Base-by-base conservation (phyloP, 306 rosid genomes). In the Bauhinia variegata region DNA sequence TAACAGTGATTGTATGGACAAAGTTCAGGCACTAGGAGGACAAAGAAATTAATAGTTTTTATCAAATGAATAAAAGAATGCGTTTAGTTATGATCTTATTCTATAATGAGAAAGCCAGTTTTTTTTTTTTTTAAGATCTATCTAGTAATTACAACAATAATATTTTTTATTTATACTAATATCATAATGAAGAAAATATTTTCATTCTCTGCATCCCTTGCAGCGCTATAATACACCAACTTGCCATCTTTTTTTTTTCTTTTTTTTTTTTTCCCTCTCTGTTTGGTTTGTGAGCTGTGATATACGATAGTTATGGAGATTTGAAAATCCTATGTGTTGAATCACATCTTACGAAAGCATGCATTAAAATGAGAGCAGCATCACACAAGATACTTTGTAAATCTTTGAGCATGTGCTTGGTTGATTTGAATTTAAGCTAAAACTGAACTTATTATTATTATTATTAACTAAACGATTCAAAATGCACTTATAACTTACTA, bases 281-380 rank as follows among this genome's bases (percentile, higher is more conserved):
- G n/a, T n/a, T n/a, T n/a, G n/a, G n/a, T n/a, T 13, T 19, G 70
- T 36, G 71, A 50, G 48, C 50, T 68, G 36, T 36, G 71, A 32
- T 60, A 44, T 54, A n/a, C n/a, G n/a, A n/a, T n/a, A n/a, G n/a
- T n/a, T n/a, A n/a, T n/a, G n/a, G n/a, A n/a, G n/a, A n/a, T 41
- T 50, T 30, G 50, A 62, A 56, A 50, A 67, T 65, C 58, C 49
- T n/a, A n/a, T n/a, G n/a, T n/a, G n/a, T n/a, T n/a, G n/a, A 68
- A 81, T 34, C 75, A 63, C 48, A 70, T 66, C 65, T 79, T 8
- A 23, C 0, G 58, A 60, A 52, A 70, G 28, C 70, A 59, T 68
- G 65, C 78, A 41, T 53, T 50, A 11, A 28, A 38, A 64, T 1
- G 16, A 56, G 36, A 65, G 28, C 10, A 37, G 59, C 18, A 32